Evolutionary conservation across 495 filamentous ascomycete genomes (phyloP).

Genomic region (Paragyromitra xinjiangensis): DNA sequence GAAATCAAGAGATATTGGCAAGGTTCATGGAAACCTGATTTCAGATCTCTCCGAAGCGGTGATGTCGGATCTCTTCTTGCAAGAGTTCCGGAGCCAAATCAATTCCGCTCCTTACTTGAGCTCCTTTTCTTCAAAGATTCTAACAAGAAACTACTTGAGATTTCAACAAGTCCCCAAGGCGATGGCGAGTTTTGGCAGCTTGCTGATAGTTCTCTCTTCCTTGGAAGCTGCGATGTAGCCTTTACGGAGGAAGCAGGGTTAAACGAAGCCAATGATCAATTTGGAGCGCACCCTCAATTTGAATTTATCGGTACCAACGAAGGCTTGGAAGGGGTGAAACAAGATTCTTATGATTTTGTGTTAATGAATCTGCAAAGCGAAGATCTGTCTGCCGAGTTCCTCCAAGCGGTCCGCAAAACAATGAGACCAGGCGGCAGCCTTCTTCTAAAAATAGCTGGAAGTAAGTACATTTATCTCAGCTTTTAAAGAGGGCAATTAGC

Average conservation of each 20-base stretch:
- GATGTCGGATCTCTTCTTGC: constrained; percentile 5
- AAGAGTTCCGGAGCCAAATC: neutral
- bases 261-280: constrained; percentile 2
- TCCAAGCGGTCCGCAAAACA: neutral
- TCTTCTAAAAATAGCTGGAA: neutral
- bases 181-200: constrained; percentile 11
- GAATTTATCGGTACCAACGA: neutral
- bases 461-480: neutral
- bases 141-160: neutral
- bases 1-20: constrained; percentile 22
- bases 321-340: neutral
- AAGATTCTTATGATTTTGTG: neutral
- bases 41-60: neutral
- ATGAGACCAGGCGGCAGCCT: neutral
- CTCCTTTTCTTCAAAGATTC: constrained; percentile 17
- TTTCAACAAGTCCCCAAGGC: constrained; percentile 1
- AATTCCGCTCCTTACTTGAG: constrained; percentile 8
- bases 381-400: neutral
- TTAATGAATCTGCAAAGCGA: neutral
- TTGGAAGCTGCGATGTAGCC: constrained; percentile 1
- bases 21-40: neutral
- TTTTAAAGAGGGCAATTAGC: neutral
- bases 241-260: neutral
- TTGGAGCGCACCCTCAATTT: neutral
- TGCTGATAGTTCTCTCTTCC: neutral